Base-by-base conservation (phyloP, 106 monocot species). In the Phalaenopsis equestris region DNA sequence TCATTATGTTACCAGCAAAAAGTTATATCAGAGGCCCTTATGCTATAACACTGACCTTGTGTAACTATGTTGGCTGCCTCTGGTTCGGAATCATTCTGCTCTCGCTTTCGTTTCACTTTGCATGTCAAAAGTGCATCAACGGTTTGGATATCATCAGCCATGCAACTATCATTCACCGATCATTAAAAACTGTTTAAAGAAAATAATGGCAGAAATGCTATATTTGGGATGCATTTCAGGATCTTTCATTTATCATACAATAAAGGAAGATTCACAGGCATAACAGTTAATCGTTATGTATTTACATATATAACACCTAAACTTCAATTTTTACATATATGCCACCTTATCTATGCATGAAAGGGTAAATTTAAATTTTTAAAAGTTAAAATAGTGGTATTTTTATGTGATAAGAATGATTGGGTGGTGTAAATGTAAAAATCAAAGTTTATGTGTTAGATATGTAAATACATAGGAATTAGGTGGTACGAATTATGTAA, bases 91-190 rank as follows among this genome's bases (percentile, higher is more conserved):
- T 86, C 76, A 74, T 42, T 68, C 5, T 81, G 80, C 41, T 80
- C 88, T 77, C 80, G 92, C 84, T 98, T 98, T 85, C 94, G 88
- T 85, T 98, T 98, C 42, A 86, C 77, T 88, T 79, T 91, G 87
- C 94, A 92, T 78, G 93, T 92, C 76, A 98, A 77, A 30, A 94
- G 89, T 23, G 89, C 85, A 84, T 98, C 94, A 78, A 94, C 79
- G 47, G 98, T 98, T 80, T 97, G 97, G 83, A 87, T 83, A 57
- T 84, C 92, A 91, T 98, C 98, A 78, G 89, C 84, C 78, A 93
- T 86, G 84, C 91, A 93, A 80, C 98, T 98, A 84, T 43, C 58
- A 86, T 49, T 79, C 43, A 75, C 41, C 8, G 17, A 19, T 75
- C 42, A 75, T 43, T n/a, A 75, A 75, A 45, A 75, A 16, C 17